phyloP scores from a whole-genome alignment of 2,329 filamentous ascomycete genomes.

The Clonostachys byssicola region DNA sequence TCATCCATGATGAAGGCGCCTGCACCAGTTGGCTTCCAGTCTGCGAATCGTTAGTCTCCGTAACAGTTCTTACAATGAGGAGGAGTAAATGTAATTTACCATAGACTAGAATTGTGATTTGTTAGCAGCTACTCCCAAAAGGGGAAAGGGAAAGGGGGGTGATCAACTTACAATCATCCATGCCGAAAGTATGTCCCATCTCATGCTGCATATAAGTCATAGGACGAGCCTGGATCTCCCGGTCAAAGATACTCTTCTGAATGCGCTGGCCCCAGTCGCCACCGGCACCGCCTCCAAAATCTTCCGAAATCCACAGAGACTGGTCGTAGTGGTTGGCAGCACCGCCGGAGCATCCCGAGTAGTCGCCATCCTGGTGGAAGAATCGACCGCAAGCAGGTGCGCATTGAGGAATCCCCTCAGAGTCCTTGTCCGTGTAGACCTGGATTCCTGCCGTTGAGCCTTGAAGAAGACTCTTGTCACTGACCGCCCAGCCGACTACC shows the following conservation, averaged over 20 bases:
- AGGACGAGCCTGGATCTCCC: constrained; percentile 23
- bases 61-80: background rate
- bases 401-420: constrained; percentile 34
- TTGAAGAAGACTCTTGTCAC: constrained; percentile 26
- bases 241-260: constrained; percentile 35
- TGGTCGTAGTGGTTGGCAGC: constrained; percentile 33
- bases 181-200: constrained; percentile 36
- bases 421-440: constrained; percentile 34
- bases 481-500: constrained; percentile 38
- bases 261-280: constrained; percentile 42
- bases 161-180: constrained; percentile 25
- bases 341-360: background rate
- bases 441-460: constrained; percentile 27
- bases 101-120: background rate
- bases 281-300: constrained; percentile 34
- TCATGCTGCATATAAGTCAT: constrained; percentile 41
- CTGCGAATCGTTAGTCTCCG: constrained; percentile 2
- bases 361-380: constrained; percentile 2
- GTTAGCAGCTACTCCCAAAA: too few species aligned
- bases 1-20: constrained; percentile 39
- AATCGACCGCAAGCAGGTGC: constrained; percentile 7
- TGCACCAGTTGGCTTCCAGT: constrained; percentile 36
- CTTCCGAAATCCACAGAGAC: constrained; percentile 40
- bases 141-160: background rate
- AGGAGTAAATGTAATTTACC: constrained; percentile 2